These are phyloP conservation scores for Diaporthe sp. DNA, from an alignment of 2,329 filamentous ascomycete genomes.

Conservation along the genomic window DNA sequence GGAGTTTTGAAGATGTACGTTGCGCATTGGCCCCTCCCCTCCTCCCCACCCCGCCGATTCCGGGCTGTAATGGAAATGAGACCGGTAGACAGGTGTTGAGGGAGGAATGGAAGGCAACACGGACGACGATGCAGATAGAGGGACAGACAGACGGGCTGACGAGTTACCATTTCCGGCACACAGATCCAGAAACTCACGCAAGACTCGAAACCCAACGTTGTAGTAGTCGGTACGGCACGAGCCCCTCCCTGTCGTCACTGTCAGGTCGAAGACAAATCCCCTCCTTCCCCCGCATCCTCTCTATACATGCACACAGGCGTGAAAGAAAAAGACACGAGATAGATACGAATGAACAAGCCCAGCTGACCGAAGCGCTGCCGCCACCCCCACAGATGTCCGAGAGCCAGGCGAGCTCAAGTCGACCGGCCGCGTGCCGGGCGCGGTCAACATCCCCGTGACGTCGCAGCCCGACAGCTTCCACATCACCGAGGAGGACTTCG, in stretches of 20 bases:
- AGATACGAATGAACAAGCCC: neutral
- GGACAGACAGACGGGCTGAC: neutral
- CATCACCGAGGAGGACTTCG: slow-evolving; percentile 82
- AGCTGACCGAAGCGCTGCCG: neutral
- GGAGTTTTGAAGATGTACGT: slow-evolving; percentile 60
- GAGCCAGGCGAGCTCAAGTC: slow-evolving; percentile 75
- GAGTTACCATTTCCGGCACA: neutral
- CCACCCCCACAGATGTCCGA: slow-evolving; percentile 69
- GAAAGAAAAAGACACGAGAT: neutral
- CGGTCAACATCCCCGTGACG: slow-evolving; percentile 85
- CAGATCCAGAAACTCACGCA: slow-evolving; percentile 56
- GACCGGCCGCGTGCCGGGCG: slow-evolving; percentile 81
- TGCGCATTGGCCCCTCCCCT: neutral
- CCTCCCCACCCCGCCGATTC: neutral
- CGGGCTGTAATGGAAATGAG: neutral
- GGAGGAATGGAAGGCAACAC: neutral
- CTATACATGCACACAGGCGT: neutral
- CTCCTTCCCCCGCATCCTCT: neutral
- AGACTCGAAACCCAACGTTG: slow-evolving; percentile 48
- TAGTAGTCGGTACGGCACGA: slow-evolving; percentile 60
- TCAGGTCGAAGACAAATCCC: neutral
- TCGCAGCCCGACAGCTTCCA: slow-evolving; percentile 84
- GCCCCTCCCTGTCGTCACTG: neutral
- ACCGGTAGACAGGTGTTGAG: neutral
- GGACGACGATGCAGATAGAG: neutral